Base-by-base conservation (phyloP, 257 asterid species). In the Gentiana straminea region DNA sequence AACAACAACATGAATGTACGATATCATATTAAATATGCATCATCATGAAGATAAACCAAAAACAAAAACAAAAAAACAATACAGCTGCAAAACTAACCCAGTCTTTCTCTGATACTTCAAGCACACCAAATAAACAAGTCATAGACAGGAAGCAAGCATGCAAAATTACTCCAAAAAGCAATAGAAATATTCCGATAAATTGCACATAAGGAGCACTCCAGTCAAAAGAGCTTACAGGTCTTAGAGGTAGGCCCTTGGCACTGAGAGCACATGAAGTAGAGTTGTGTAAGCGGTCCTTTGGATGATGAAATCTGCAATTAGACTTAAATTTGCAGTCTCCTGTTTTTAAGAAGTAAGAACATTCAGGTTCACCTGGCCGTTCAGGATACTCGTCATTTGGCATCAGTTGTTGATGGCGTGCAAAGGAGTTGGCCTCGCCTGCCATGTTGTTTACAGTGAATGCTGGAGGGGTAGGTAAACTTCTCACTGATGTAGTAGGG, bases 391-490 rank as follows among this genome's bases (percentile, higher is more conserved):
- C 95, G 49, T 86, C 94, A 35, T 73, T 57, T 13, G 70, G 68
- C 62, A 49, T 54, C 60, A 65, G 81, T 53, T 56, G 84, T 50
- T 59, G 86, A 56, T 63, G 81, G 45, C 35, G 86, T 63, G 79
- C 37, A 10, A 70, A 73, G 61, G 73, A 83, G 71, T 70, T 79
- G 47, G 76, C 57, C 64, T 81, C 86, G 51, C 72, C 34, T 2
- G 69, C 79, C 3, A 67, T 69, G 67, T 76, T 78, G 63, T 70
- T 77, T 71, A 87, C 66, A 52, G 90, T 73, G 68, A 87, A 84
- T 62, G 97, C 94, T 49, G 97, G 97, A 60, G 98, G 97, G 58
- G 83, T 80, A 58, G 97, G 98, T 58, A 91, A 76, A 74, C 84
- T 72, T 73, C 82, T 81, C 83, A 84, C 93, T 44, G 92, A 81